Percentiles rank a stretch among this genome's conserved stretches.
These are phyloP conservation scores for Solanum medicagineum DNA, from an alignment of 257 asterid genomes.

Conservation along the genomic window DNA sequence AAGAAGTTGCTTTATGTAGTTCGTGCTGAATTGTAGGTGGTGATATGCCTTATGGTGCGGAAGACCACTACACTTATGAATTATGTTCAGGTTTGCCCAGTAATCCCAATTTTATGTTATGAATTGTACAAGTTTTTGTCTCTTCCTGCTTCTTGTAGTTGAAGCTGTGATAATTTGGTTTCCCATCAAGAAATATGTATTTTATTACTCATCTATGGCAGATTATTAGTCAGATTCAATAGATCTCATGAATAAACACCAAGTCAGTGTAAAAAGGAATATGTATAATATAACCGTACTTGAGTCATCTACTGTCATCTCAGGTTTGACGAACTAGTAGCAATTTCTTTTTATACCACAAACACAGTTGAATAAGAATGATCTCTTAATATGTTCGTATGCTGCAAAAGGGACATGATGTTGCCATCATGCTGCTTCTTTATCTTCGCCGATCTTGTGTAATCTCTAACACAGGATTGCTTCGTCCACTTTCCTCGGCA, in stretches of 20 bases:
- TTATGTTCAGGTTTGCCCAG: conserved; percentile 63
- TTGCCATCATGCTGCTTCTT: neutral
- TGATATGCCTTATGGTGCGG: conserved; percentile 84
- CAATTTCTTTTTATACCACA: neutral
- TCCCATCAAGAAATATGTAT: neutral
- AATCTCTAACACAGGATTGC: neutral
- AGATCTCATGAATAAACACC: neutral
- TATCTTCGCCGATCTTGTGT: neutral
- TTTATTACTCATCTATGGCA: neutral
- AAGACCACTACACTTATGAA: conserved; percentile 79
- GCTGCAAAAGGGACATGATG: neutral
- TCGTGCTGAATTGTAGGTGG: conserved; percentile 52
- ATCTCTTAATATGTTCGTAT: neutral
- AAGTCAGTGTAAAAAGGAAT: neutral
- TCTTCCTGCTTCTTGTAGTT: neutral
- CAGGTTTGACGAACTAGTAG: neutral
- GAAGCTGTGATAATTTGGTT: neutral
- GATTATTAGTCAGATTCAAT: neutral
- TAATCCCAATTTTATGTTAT: neutral
- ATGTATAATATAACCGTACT: neutral
- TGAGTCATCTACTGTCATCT: neutral
- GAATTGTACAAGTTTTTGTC: neutral
- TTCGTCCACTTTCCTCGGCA: neutral
- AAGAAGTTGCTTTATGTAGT: conserved; percentile 12
- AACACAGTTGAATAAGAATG: neutral